These are phyloP conservation scores for Raffaelea arxii DNA, from an alignment of 2,329 filamentous ascomycete species.

Conservation along the genomic window DNA sequence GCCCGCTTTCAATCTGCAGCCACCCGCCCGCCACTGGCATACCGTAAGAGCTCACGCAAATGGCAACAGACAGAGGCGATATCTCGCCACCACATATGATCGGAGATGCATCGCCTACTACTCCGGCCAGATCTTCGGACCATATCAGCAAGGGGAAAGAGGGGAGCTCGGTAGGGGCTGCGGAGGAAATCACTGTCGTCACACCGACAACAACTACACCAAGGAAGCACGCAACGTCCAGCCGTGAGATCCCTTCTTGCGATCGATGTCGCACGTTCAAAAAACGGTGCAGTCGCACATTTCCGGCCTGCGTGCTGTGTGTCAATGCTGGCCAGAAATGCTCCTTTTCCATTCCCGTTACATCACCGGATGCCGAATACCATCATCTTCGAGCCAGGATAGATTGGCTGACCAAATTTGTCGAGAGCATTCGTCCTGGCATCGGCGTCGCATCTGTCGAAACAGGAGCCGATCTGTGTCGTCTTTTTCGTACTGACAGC, in stretches of 20 bases:
- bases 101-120: no score
- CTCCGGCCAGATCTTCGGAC: no score
- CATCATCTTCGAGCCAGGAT: conserved; percentile 29
- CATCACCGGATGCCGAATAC: background rate
- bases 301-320: conserved; percentile 30
- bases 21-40: no score
- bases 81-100: no score
- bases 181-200: background rate
- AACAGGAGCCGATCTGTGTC: background rate
- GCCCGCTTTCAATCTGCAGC: no score
- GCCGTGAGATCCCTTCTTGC: conserved; percentile 1
- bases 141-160: no score
- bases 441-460: background rate
- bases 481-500: no score
- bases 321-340: conserved; percentile 28
- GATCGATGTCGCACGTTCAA: conserved; percentile 18
- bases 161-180: background rate
- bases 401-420: conserved; percentile 23
- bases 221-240: background rate
- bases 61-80: no score
- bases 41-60: no score
- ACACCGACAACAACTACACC: background rate
- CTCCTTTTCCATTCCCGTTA: conserved; percentile 21
- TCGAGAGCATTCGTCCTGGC: background rate
- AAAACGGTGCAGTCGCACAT: conserved; percentile 34